A percentile compares a stretch with the other conserved stretches of the same genome.
Evolutionary conservation across 2,329 filamentous ascomycete genomes (phyloP).

Genomic region (Talaromyces verruculosus): DNA sequence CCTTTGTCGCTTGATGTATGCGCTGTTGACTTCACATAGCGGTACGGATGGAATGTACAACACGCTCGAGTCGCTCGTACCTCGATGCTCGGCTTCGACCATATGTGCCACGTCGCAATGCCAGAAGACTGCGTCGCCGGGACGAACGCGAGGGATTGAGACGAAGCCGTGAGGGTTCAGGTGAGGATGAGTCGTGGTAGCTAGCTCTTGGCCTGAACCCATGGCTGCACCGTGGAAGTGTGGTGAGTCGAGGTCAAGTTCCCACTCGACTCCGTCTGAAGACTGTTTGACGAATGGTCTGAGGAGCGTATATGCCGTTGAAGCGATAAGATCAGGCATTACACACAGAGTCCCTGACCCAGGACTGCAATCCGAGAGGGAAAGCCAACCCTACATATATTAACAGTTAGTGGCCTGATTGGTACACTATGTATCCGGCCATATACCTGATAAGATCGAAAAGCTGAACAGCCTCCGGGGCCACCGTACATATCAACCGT

Average conservation of each 20-base stretch:
- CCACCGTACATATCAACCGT: slow-evolving; percentile 35
- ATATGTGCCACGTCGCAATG: slow-evolving; percentile 44
- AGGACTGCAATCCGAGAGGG: slow-evolving; percentile 37
- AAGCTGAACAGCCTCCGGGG: slow-evolving; percentile 39
- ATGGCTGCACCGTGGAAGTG: slow-evolving; percentile 44
- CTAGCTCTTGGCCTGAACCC: slow-evolving; percentile 38
- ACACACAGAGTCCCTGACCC: slow-evolving; percentile 43
- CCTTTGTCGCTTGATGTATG: slow-evolving; percentile 49
- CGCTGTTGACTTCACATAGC: slow-evolving; percentile 33
- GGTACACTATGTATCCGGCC: not conserved
- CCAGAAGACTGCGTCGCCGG: slow-evolving; percentile 47
- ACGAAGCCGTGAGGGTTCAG: slow-evolving; percentile 42
- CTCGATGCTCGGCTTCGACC: slow-evolving; percentile 42
- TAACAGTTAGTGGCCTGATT: not conserved
- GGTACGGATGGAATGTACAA: slow-evolving; percentile 42
- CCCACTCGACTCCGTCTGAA: slow-evolving; percentile 39
- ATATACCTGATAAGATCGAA: slow-evolving; percentile 29
- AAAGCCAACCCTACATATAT: slow-evolving; percentile 44
- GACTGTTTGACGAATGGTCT: slow-evolving; percentile 41
- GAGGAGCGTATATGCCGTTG: slow-evolving; percentile 45
- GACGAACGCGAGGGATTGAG: slow-evolving; percentile 39
- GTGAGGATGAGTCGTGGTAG: slow-evolving; percentile 41
- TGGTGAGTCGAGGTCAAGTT: slow-evolving; percentile 31
- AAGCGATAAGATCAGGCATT: slow-evolving; percentile 40
- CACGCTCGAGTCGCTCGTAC: slow-evolving; percentile 35